A percentile compares a stretch with the other conserved stretches of the same genome.
These are phyloP conservation scores for Solanum pimpinellifolium DNA, from an alignment of 257 asterid species.

Conservation along the genomic window DNA sequence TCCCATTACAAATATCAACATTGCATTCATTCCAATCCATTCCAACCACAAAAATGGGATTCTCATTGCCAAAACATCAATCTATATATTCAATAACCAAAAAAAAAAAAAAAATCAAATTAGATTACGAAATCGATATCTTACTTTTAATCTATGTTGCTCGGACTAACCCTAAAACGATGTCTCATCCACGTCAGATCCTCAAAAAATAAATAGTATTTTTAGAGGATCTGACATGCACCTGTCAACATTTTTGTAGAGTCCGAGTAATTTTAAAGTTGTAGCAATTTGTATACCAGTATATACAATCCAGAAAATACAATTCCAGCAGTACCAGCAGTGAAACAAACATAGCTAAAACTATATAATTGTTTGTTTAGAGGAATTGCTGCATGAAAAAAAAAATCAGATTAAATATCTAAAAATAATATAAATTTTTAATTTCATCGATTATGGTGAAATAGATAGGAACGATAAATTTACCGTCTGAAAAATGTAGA, in stretches of 20 bases:
- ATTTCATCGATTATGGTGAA: background rate
- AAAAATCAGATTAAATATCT: background rate
- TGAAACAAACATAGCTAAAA: slow-evolving; percentile 80
- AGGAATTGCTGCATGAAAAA: slow-evolving; percentile 53
- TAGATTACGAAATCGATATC: background rate
- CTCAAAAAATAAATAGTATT: background rate
- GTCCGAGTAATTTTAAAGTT: background rate
- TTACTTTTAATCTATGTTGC: background rate
- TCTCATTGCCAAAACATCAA: slow-evolving; percentile 57
- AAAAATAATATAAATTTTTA: background rate
- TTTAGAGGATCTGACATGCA: background rate
- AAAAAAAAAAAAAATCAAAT: background rate
- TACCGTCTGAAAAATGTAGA: slow-evolving; percentile 82
- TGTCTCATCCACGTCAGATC: background rate
- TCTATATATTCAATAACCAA: slow-evolving; percentile 17
- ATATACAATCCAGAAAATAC: slow-evolving; percentile 62
- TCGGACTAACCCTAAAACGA: background rate
- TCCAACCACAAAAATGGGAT: slow-evolving; percentile 72
- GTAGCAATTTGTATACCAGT: slow-evolving; percentile 31
- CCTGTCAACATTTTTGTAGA: background rate
- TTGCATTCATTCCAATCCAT: slow-evolving; percentile 95
- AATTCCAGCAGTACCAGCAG: slow-evolving; percentile 88
- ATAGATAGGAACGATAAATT: background rate
- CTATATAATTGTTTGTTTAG: slow-evolving; percentile 86
- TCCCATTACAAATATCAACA: slow-evolving; percentile 86